phyloP scores from a whole-genome alignment of 768 basidiomycete species.

The Neoboletus brunneissimus region DNA sequence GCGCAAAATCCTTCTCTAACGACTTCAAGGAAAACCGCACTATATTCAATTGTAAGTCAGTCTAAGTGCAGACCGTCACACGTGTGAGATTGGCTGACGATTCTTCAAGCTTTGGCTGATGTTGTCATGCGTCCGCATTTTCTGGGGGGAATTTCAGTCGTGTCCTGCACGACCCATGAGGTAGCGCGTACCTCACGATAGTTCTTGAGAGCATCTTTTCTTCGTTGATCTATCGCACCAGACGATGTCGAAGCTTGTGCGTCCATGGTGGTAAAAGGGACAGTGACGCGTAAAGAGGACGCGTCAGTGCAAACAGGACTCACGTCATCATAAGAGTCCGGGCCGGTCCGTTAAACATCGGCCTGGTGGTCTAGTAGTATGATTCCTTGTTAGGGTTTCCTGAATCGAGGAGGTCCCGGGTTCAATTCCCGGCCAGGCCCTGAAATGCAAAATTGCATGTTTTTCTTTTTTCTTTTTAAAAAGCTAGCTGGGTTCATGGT shows the following conservation, averaged over 20 bases:
- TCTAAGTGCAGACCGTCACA: not conserved
- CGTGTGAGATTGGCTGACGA: conserved; percentile 47
- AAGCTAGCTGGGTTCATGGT: not conserved
- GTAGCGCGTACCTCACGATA: conserved; percentile 65
- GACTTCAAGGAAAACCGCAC: conserved; percentile 91
- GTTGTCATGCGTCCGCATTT: conserved; percentile 89
- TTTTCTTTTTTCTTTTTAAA: not conserved
- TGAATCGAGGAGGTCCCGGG: conserved; percentile 57
- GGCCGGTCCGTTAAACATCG: not conserved
- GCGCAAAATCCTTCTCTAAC: conserved; percentile 83
- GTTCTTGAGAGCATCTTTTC: conserved; percentile 67
- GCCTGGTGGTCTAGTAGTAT: conserved; percentile 56
- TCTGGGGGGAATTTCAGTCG: conserved; percentile 48
- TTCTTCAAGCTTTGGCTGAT: conserved; percentile 88
- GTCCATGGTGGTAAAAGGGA: conserved; percentile 24
- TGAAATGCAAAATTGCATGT: not conserved
- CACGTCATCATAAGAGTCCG: not conserved
- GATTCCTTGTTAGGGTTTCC: conserved; percentile 49
- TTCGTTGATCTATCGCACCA: conserved; percentile 63
- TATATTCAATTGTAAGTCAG: conserved; percentile 29
- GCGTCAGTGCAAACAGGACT: conserved; percentile 20
- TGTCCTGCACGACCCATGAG: not conserved
- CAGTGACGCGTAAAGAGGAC: conserved; percentile 19
- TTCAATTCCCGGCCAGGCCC: conserved; percentile 60
- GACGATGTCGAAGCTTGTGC: conserved; percentile 49